Conservation (phyloP, 208 protist species). For the Crithidia thermophila region DNA sequence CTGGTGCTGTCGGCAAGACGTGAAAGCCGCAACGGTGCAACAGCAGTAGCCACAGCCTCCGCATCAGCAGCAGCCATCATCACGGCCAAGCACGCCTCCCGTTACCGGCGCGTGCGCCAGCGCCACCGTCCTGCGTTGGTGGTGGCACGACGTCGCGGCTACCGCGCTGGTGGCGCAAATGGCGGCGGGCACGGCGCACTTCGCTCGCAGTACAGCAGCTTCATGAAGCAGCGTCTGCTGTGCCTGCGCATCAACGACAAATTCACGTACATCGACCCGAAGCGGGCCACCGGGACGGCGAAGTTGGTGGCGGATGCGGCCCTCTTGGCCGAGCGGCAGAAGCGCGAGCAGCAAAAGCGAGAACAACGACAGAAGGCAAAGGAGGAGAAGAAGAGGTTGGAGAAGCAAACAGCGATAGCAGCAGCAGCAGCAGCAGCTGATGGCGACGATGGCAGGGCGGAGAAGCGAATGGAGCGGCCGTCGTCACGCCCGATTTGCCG, state of each 20-base stretch:
- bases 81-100: background rate
- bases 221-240: slow-evolving; percentile 32
- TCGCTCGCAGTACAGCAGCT: slow-evolving; percentile 24
- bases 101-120: slow-evolving; percentile 1
- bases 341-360: slow-evolving; percentile 5
- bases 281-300: slow-evolving; percentile 30
- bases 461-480: background rate
- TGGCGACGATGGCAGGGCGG: background rate
- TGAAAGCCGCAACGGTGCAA: background rate
- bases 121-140: slow-evolving; percentile 11
- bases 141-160: slow-evolving; percentile 12
- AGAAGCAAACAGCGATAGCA: background rate
- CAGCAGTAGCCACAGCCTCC: background rate
- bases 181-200: background rate
- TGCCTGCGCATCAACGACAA: slow-evolving; percentile 38
- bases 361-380: background rate
- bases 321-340: slow-evolving; percentile 26
- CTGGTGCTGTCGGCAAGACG: background rate
- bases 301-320: slow-evolving; percentile 37
- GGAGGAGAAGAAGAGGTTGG: background rate
- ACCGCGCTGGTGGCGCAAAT: background rate
- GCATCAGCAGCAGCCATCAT: background rate
- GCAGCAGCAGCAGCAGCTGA: background rate
- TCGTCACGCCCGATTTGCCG: background rate
- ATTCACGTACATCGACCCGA: slow-evolving; percentile 41